Conservation (phyloP, 2,329 filamentous ascomycete species). For the Alternaria dauci region DNA sequence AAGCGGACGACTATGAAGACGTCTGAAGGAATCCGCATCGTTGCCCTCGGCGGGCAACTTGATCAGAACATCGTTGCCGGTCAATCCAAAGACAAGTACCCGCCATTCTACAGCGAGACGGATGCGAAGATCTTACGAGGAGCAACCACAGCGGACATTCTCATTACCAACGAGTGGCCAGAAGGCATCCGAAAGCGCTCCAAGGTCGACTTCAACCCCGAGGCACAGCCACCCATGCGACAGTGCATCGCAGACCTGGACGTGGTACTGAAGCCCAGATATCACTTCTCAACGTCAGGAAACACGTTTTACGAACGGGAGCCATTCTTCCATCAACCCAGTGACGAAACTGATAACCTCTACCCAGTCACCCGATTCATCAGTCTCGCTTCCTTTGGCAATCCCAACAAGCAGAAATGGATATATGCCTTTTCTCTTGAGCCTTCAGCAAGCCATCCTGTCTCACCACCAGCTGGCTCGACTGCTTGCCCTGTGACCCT, state of each 20-base stretch:
- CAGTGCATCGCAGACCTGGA: constrained; percentile 81
- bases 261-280: constrained; percentile 82
- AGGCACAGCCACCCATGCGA: constrained; percentile 64
- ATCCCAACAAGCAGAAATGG: constrained; percentile 78
- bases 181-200: constrained; percentile 74
- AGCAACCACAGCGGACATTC: constrained; percentile 81
- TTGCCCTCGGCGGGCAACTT: constrained; percentile 80
- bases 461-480: constrained; percentile 71
- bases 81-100: constrained; percentile 74
- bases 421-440: constrained; percentile 76
- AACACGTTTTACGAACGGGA: constrained; percentile 87
- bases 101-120: constrained; percentile 78
- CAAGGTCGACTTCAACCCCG: constrained; percentile 65
- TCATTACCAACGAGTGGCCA: constrained; percentile 90
- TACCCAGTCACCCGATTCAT: constrained; percentile 84
- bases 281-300: constrained; percentile 80
- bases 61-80: constrained; percentile 68
- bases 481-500: constrained; percentile 77
- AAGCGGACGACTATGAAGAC: constrained; percentile 90
- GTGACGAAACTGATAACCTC: constrained; percentile 59
- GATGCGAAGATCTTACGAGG: constrained; percentile 80
- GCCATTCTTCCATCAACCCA: constrained; percentile 78
- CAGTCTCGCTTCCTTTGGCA: constrained; percentile 81
- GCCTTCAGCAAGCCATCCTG: constrained; percentile 65
- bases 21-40: constrained; percentile 85